Conservation (phyloP, 1,139 yeast genomes). For the Hansenula sp. region DNA sequence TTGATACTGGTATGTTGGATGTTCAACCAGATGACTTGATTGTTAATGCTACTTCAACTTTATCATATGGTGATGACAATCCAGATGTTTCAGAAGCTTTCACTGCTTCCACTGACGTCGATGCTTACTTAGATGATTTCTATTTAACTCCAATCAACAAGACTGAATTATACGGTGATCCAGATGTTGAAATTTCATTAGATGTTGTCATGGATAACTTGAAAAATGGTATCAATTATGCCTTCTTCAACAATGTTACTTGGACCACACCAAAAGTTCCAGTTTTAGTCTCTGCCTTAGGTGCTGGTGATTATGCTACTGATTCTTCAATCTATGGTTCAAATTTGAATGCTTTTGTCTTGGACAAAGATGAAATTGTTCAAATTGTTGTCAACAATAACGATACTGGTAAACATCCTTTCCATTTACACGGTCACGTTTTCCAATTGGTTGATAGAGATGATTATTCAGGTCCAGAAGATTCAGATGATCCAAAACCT, state of each 20-base stretch:
- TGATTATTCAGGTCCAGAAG: slow-evolving; percentile 34
- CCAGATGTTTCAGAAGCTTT: slow-evolving; percentile 42
- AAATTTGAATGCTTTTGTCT: slow-evolving; percentile 69
- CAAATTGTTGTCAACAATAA: slow-evolving; percentile 67
- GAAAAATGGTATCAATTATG: slow-evolving; percentile 80
- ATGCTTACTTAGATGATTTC: slow-evolving; percentile 61
- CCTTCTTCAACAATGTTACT: slow-evolving; percentile 84
- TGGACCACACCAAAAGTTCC: slow-evolving; percentile 82
- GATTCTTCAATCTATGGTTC: slow-evolving; percentile 69
- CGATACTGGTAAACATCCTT: slow-evolving; percentile 83
- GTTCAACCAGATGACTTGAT: slow-evolving; percentile 55
- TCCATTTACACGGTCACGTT: slow-evolving; percentile 80
- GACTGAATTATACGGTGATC: slow-evolving; percentile 50
- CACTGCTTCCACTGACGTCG: slow-evolving; percentile 41
- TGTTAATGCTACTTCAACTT: slow-evolving; percentile 68
- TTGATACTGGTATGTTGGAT: slow-evolving; percentile 83
- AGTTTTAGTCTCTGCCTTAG: slow-evolving; percentile 66
- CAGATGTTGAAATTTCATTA: slow-evolving; percentile 62
- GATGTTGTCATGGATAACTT: slow-evolving; percentile 77
- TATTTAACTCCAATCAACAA: slow-evolving; percentile 53
- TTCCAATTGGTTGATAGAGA: slow-evolving; percentile 66
- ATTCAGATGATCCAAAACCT: slow-evolving; percentile 44
- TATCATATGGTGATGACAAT: slow-evolving; percentile 50
- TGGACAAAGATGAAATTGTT: slow-evolving; percentile 64
- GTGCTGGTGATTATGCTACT: slow-evolving; percentile 58